Conservation (phyloP, 495 filamentous ascomycete genomes). For the Rhypophila decipiens region DNA sequence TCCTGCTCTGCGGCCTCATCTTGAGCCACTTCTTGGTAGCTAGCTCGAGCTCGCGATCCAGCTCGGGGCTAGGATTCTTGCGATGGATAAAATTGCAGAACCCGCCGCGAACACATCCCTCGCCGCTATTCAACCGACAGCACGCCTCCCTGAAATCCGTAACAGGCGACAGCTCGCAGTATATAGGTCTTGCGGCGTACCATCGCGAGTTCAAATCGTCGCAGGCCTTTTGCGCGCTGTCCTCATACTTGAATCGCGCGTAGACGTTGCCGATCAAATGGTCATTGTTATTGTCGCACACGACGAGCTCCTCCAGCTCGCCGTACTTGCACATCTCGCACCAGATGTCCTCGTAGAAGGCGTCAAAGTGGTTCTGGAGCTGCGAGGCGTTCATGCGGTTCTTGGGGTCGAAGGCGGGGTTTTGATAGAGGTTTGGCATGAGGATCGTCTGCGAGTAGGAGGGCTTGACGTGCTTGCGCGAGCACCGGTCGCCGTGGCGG, state of each 20-base stretch:
- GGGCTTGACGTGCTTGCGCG: constrained; percentile 96
- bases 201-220: constrained; percentile 90
- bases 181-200: constrained; percentile 96
- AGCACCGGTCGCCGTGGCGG: constrained; percentile 96
- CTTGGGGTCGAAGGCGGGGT: constrained; percentile 94
- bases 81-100: constrained; percentile 99
- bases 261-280: constrained; percentile 99
- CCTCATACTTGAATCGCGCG: constrained; percentile 99
- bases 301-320: constrained; percentile 82
- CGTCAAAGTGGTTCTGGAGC: constrained; percentile 98
- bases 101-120: constrained; percentile 91
- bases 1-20: constrained; percentile 78
- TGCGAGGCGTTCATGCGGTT: constrained; percentile 92
- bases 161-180: constrained; percentile 93
- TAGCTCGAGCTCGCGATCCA: constrained; percentile 82
- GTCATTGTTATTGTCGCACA: constrained; percentile 96
- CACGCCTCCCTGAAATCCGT: constrained; percentile 98
- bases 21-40: constrained; percentile 95
- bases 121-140: constrained; percentile 87
- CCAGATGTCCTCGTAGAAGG: constrained; percentile 99
- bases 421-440: constrained; percentile 97
- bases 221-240: constrained; percentile 86
- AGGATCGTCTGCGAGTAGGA: constrained; percentile 97
- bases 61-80: constrained; percentile 82
- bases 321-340: constrained; percentile 97